Conservation (phyloP, 2,329 filamentous ascomycete species). For the Albifimbria verrucaria region DNA sequence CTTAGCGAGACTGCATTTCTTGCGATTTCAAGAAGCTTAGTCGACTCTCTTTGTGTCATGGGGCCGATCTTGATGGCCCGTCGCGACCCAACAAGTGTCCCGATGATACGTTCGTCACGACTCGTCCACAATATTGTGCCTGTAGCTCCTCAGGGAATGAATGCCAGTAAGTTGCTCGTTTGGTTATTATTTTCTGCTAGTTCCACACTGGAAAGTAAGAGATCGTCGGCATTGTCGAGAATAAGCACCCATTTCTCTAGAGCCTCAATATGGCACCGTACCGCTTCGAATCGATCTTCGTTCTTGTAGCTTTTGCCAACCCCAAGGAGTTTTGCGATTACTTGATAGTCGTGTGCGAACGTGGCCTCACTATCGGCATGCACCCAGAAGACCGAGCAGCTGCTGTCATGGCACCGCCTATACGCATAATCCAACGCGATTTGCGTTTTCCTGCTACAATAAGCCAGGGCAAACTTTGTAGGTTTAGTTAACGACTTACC, state of each 20-base stretch:
- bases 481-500: slow-evolving; percentile 4
- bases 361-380: slow-evolving; percentile 29
- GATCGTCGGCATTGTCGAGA: slow-evolving; percentile 30
- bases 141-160: slow-evolving; percentile 18
- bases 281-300: slow-evolving; percentile 13
- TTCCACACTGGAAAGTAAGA: slow-evolving; percentile 21
- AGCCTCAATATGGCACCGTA: slow-evolving; percentile 14
- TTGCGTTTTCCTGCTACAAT: slow-evolving; percentile 31
- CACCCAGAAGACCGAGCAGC: slow-evolving; percentile 33
- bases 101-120: slow-evolving; percentile 22
- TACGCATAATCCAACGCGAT: slow-evolving; percentile 33
- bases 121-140: slow-evolving; percentile 31
- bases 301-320: slow-evolving; percentile 15
- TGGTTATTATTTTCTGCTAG: not conserved
- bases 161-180: slow-evolving; percentile 10
- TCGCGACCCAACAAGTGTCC: slow-evolving; percentile 17
- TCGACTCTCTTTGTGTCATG: slow-evolving; percentile 19
- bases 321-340: slow-evolving; percentile 22
- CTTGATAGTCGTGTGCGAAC: slow-evolving; percentile 26
- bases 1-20: not conserved
- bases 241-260: slow-evolving; percentile 24
- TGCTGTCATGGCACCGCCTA: slow-evolving; percentile 10
- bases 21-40: slow-evolving; percentile 2
- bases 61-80: slow-evolving; percentile 17
- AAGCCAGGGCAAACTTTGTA: not conserved